Conservation (phyloP, 768 basidiomycete genomes). For the Tylopilus sp. region DNA sequence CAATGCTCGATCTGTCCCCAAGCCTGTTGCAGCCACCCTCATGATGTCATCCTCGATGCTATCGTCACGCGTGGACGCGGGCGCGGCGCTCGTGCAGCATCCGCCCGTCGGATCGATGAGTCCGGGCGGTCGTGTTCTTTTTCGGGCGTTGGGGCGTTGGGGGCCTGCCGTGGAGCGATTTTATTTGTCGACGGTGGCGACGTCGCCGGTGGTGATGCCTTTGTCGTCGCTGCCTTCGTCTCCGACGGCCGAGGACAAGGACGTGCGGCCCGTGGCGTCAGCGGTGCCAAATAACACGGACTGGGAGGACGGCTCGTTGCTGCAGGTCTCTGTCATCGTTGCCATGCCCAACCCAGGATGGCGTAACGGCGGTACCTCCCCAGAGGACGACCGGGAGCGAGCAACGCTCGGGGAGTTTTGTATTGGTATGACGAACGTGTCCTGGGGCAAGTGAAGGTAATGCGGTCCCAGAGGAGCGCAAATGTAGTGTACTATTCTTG, state of each 20-base stretch:
- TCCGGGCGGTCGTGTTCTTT: neutral
- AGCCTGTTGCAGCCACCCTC: constrained; percentile 29
- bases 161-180: constrained; percentile 4
- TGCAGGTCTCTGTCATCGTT: constrained; percentile 41
- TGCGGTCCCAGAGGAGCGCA: neutral
- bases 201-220: no score
- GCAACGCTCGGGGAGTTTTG: constrained; percentile 35
- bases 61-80: no score
- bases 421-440: constrained; percentile 23
- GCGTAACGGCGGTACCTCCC: neutral
- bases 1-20: neutral
- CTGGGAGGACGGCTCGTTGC: constrained; percentile 12
- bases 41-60: neutral
- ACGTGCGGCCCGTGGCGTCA: neutral
- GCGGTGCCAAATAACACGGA: neutral
- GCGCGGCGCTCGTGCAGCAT: neutral
- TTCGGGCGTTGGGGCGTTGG: neutral
- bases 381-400: constrained; percentile 10
- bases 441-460: constrained; percentile 12
- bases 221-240: neutral
- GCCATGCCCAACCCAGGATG: constrained; percentile 36
- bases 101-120: neutral
- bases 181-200: neutral
- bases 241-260: neutral
- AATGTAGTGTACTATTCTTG: neutral